phyloP scores from a whole-genome alignment of 129 eudicot genomes.

The Tagetes erecta region DNA sequence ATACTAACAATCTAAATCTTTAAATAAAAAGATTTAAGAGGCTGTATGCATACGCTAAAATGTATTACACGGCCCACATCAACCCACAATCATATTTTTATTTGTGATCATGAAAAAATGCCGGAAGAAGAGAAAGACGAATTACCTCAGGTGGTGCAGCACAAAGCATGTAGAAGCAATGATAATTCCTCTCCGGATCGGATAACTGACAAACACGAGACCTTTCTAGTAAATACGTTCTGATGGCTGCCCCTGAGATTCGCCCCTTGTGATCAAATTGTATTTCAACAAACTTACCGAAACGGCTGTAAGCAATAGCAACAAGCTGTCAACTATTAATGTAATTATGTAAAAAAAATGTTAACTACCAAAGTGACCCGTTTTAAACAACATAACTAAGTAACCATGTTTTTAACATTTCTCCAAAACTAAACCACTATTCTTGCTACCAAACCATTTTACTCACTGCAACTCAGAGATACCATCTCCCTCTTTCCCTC shows the following conservation, averaged over 20 bases:
- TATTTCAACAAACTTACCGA: constrained; percentile 97
- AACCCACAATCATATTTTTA: constrained; percentile 5
- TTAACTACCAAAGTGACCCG: too few species aligned
- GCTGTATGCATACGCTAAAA: constrained; percentile 9
- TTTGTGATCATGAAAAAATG: constrained; percentile 17
- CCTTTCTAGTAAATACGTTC: constrained; percentile 92
- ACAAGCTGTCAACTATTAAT: background rate
- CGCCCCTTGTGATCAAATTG: constrained; percentile 88
- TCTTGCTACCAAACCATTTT: too few species aligned
- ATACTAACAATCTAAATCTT: too few species aligned
- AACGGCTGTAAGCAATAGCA: constrained; percentile 66
- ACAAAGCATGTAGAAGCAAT: constrained; percentile 99
- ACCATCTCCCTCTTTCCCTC: too few species aligned
- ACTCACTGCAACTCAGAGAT: too few species aligned
- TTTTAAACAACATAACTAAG: too few species aligned
- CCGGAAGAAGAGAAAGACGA: background rate
- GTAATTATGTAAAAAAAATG: background rate
- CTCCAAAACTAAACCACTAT: too few species aligned
- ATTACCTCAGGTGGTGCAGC: constrained; percentile 94
- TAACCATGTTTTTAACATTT: too few species aligned
- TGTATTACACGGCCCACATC: background rate
- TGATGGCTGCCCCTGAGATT: constrained; percentile 97
- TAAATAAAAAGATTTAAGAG: constrained; percentile 1
- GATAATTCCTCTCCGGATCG: constrained; percentile 96
- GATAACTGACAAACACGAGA: constrained; percentile 98